Base-by-base conservation (phyloP, 2,329 filamentous ascomycete genomes). In the Bimuria novae-zelandiae region DNA sequence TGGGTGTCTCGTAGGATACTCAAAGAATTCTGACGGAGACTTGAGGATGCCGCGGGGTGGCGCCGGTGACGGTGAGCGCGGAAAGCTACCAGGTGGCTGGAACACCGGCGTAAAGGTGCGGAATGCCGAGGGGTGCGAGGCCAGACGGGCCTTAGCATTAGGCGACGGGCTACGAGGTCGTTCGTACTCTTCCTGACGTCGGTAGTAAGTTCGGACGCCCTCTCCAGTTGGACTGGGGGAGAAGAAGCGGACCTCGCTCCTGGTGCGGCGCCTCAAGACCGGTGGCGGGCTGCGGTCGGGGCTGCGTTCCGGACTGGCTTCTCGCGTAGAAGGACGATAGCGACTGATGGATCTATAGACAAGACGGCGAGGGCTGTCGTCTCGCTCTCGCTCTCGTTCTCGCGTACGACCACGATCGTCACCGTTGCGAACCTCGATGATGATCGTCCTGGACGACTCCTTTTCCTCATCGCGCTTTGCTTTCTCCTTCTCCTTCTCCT, bases 1-100 rank as follows among this genome's bases (percentile, higher is more conserved):
- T 12, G 36, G 53, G 16, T 58, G 56, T 1, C 55, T 55, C 37
- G 61, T 55, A 36, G 59, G 55, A 0, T 55, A 40, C 23, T 69
- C 61, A 14, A 51, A 58, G 27, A 57, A 57, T 27, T 55, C 52
- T 6, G 56, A 56, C 1, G 56, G 7, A 10, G 55, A 54, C 45
- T 69, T 70, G 21, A 68, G 49, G 21, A 73, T 71, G 2, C 68
- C 53, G 7, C 58, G 59, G 19, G 47, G 51, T n/a, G 60, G 57
- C 16, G 65, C 40, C 23, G 53, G 55, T 12, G 53, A 35, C 36
- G 48, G 22, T n/a, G 16, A 10, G 25, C 25, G 5, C 25, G 25
- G 59, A n/a, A 54, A 46, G n/a, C 52, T 40, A 14, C 46, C 54
- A 17, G 53, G 43, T 16, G 33, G n/a, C 8, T 19, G 11, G 17